These are phyloP conservation scores for Cicer pinnatifidum DNA, from an alignment of 306 rosid species.

Conservation along the genomic window DNA sequence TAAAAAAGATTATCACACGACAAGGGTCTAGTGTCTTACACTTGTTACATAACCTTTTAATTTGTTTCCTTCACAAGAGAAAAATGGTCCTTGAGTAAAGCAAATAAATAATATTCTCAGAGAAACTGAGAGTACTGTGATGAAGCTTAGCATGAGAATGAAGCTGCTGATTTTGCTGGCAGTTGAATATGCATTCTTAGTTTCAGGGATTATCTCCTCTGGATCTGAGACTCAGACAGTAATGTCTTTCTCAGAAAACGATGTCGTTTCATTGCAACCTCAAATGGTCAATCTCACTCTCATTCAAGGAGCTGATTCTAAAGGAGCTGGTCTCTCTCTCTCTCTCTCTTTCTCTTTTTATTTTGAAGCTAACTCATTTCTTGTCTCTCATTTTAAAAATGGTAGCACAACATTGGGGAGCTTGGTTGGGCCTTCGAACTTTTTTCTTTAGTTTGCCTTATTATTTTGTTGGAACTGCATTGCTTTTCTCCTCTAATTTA, in stretches of 20 bases:
- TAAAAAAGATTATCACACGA: slow-evolving; percentile 17
- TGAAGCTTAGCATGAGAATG: slow-evolving; percentile 41
- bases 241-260: slow-evolving; percentile 51
- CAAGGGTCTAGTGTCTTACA: slow-evolving; percentile 20
- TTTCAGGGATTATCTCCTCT: slow-evolving; percentile 51
- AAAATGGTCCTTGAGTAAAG: slow-evolving; percentile 26
- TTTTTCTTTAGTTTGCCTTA: slow-evolving; percentile 7
- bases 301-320: slow-evolving; percentile 67
- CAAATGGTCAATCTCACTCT: slow-evolving; percentile 78
- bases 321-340: slow-evolving; percentile 68
- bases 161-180: slow-evolving; percentile 52
- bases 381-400: slow-evolving; percentile 24
- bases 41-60: neutral
- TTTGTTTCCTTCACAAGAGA: slow-evolving; percentile 9
- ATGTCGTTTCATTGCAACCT: slow-evolving; percentile 41
- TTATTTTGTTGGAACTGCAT: slow-evolving; percentile 8
- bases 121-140: slow-evolving; percentile 9
- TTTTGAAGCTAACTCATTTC: slow-evolving; percentile 33
- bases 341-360: slow-evolving; percentile 15
- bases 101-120: neutral
- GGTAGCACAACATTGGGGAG: neutral
- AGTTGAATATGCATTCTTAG: slow-evolving; percentile 42
- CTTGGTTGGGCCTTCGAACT: neutral
- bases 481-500: slow-evolving; percentile 15
- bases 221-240: slow-evolving; percentile 52